Evolutionary conservation across 495 filamentous ascomycete genomes (phyloP), one percentile per base, ranked within the genome.

Genomic region (Penicillium flavigenum): DNA sequence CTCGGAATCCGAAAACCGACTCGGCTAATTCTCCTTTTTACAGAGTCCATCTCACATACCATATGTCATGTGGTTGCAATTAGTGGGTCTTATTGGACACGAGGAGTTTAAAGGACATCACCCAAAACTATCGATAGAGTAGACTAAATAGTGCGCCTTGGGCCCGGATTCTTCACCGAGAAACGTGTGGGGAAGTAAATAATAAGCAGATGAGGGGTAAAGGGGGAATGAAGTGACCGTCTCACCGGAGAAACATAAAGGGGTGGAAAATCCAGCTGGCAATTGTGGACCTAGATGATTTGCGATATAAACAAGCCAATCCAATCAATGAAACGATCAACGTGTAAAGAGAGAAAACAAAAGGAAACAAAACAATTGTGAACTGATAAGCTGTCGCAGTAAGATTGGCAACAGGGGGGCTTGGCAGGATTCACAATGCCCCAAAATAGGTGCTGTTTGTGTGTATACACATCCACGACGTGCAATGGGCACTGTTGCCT

Each of bases 141-240:
- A 47, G 31, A 14, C 16, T 29, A 41, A 36, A 54, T 19, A 53
- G 36, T 56, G 59, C 54, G 42, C 61, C 59, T 54, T 63, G 36
- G 24, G 50, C 58, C 50, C 57, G 57, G 59, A 47, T 57, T 61
- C 59, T 67, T 65, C 59, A 65, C 59, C 62, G 59, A 27, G 32
- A 58, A 46, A 54, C 31, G 43, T 65, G 64, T 50, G 59, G 59
- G 55, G 62, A 53, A 54, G 32, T 34, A 50, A 27, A 26, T 56
- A 44, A 55, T 51, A 26, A 20, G 26, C 29, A 31, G 31, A 54
- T 52, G 59, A 59, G 55, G 60, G 55, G 60, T 27, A 52, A 57
- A 57, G 51, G 57, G 51, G 57, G 20, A 32, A 41, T 51, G 51
- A 48, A 10, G 24, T 32, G 22, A 32, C 26, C 5, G 43, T 38